Evolutionary conservation across 106 monocot species (phyloP), one percentile per base, ranked within the genome.

Genomic region (Agapanthus africanus): DNA sequence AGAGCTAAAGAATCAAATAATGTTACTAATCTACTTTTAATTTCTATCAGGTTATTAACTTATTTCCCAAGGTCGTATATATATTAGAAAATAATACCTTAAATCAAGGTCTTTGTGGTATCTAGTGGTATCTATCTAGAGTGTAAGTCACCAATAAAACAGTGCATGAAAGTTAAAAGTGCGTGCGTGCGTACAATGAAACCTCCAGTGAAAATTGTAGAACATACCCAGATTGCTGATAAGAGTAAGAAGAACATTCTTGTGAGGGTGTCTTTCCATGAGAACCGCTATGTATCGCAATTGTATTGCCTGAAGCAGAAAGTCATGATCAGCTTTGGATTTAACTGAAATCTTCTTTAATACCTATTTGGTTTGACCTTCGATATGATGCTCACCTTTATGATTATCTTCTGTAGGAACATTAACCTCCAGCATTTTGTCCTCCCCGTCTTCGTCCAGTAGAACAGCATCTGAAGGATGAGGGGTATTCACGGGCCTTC

Each of bases 191-290:
- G 11, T 7, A 54, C 1, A 19, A 37, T 35, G 33, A 35, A 9
- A 33, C 15, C 3, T 59, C 34, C 1, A 62, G 36, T 62, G 41
- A 1, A 51, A 49, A 46, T 44, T 63, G 23, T 32, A 72, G 30
- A 41, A 63, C 60, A 62, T 72, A 72, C 72, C 72, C 32, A 72
- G 72, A 46, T 3, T 28, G 33, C 62, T 11, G 61, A 61, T 61
- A 34, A 33, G 19, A 32, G 9, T 60, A 62, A 34, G 11, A 16
- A 36, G 72, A 62, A 62, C 22, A 13, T 22, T 23, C 46, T 59
- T 33, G 4, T 10, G 46, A 44, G 44, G 42, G 22, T 31, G 31
- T 30, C n/a, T 21, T 33, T 30, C 19, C 31, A 11, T 62, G 40
- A 36, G 19, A n/a, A 41, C 13, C 63, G 22, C 8, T 47, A 32